These are phyloP conservation scores for Annona squamosa DNA, from an alignment of 164 flowering plant genomes.

Conservation along the genomic window DNA sequence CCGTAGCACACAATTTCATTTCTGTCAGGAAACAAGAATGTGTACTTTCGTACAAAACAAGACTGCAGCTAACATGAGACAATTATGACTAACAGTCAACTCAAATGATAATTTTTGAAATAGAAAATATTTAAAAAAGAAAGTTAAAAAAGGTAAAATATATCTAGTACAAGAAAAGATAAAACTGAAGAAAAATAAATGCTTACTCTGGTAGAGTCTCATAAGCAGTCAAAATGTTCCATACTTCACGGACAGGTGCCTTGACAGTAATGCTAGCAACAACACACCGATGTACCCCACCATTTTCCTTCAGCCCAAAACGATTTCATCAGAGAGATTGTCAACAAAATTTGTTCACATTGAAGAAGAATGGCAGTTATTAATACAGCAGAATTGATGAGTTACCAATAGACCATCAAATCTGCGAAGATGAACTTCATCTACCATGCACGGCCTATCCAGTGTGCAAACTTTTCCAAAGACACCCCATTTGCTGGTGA, in stretches of 20 bases:
- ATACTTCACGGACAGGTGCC: slow-evolving; percentile 90
- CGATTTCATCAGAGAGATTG: slow-evolving; percentile 18
- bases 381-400: slow-evolving; percentile 17
- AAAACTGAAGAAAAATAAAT: slow-evolving; percentile 3
- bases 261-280: slow-evolving; percentile 91
- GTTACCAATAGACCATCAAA: slow-evolving; percentile 90
- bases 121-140: background rate
- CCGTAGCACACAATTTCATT: no score
- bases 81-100: no score
- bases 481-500: slow-evolving; percentile 65
- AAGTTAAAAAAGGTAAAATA: background rate
- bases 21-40: no score
- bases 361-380: slow-evolving; percentile 10
- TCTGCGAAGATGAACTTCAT: slow-evolving; percentile 97
- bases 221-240: slow-evolving; percentile 86
- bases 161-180: background rate
- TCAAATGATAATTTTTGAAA: no score
- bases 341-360: slow-evolving; percentile 9
- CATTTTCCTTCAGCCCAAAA: slow-evolving; percentile 73
- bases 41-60: no score
- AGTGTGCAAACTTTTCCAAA: slow-evolving; percentile 71
- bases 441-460: slow-evolving; percentile 77
- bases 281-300: slow-evolving; percentile 95
- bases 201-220: slow-evolving; percentile 93
- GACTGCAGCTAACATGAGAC: no score